Percentiles rank a stretch among this genome's conserved stretches.
phyloP scores from a whole-genome alignment of 108 stramenopile genomes.

The Mayamaea pseudoterrestris region DNA sequence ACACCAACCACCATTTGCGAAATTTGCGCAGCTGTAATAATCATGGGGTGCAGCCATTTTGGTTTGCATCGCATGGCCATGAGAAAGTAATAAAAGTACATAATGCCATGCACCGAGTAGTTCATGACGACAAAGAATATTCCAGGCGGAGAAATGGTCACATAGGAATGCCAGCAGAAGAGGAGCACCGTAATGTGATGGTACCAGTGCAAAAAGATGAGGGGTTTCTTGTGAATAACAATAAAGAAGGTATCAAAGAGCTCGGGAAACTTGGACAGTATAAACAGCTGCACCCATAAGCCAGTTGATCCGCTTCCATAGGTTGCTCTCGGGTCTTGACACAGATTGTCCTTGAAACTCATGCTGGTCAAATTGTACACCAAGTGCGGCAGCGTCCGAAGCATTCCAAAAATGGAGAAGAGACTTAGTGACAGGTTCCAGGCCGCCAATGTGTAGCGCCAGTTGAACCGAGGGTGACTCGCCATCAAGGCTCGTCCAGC shows the following conservation, averaged over 20 bases:
- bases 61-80: constrained; percentile 74
- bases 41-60: constrained; percentile 75
- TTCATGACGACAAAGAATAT: constrained; percentile 99
- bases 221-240: constrained; percentile 89
- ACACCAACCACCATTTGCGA: constrained; percentile 94
- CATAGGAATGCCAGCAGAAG: constrained; percentile 96
- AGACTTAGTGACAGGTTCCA: constrained; percentile 86
- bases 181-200: constrained; percentile 95
- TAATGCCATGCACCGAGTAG: constrained; percentile 95
- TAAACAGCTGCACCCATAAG: constrained; percentile 89
- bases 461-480: constrained; percentile 44
- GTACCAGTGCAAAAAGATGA: constrained; percentile 98
- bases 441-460: constrained; percentile 42
- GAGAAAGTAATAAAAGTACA: constrained; percentile 98
- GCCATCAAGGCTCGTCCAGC: constrained; percentile 21
- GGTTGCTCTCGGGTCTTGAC: constrained; percentile 39
- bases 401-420: constrained; percentile 80
- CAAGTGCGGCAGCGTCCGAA: constrained; percentile 83
- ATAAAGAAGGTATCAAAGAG: constrained; percentile 96
- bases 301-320: constrained; percentile 79
- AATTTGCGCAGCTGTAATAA: constrained; percentile 85
- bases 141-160: constrained; percentile 73
- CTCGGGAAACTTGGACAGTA: constrained; percentile 89
- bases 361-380: constrained; percentile 57
- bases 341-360: constrained; percentile 55